A percentile compares a stretch with the other conserved stretches of the same genome.
Conservation (phyloP, 768 basidiomycete genomes). For the Cystobasidium ongulense region DNA sequence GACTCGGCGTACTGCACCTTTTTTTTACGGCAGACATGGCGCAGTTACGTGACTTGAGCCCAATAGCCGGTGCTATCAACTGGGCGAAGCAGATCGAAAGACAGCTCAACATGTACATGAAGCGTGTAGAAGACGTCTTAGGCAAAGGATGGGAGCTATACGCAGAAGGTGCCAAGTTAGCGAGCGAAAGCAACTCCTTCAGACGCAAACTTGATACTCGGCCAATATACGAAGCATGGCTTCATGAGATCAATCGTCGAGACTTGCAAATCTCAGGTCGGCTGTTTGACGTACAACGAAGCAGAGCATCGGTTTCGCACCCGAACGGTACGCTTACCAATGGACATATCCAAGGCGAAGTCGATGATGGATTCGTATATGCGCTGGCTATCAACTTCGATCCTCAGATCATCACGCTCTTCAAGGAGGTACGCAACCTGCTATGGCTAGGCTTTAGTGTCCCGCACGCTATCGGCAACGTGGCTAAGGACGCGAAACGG, state of each 20-base stretch:
- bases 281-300: conserved; percentile 68
- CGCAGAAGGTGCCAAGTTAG: conserved; percentile 96
- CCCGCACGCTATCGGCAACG: conserved; percentile 84
- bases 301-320: conserved; percentile 47
- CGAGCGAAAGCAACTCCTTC: conserved; percentile 82
- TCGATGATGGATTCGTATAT: conserved; percentile 47
- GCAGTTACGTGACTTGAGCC: conserved; percentile 93
- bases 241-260: conserved; percentile 84
- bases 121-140: conserved; percentile 94
- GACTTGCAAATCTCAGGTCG: conserved; percentile 86
- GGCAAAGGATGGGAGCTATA: conserved; percentile 97
- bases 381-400: conserved; percentile 96
- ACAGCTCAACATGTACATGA: conserved; percentile 94
- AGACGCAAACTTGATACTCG: conserved; percentile 90
- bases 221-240: conserved; percentile 91
- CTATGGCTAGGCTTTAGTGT: conserved; percentile 94
- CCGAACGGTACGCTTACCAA: not conserved
- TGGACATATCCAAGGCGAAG: not conserved
- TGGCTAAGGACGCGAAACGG: conserved; percentile 97
- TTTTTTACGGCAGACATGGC: conserved; percentile 76
- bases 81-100: conserved; percentile 99
- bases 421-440: conserved; percentile 94
- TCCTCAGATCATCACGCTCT: conserved; percentile 92
- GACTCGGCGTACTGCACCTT: conserved; percentile 47
- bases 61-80: conserved; percentile 95